These are phyloP conservation scores for Rhynchospora pubera DNA, from an alignment of 176 grass and related monocot species.

Conservation along the genomic window DNA sequence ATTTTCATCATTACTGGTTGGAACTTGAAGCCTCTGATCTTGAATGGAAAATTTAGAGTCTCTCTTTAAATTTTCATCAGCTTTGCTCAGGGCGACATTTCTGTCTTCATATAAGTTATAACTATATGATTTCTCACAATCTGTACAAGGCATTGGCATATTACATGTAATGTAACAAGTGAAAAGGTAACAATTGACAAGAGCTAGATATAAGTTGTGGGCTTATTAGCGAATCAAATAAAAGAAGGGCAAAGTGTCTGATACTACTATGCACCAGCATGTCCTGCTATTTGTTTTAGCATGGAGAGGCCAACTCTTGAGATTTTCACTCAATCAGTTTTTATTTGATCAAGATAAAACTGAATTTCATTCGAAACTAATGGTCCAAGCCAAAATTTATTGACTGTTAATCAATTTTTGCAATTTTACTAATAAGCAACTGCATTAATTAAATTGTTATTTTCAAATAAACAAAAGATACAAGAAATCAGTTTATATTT, in stretches of 20 bases:
- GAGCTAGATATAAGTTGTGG: not conserved
- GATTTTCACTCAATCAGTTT: not conserved
- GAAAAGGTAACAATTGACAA: not conserved
- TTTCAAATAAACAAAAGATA: not conserved
- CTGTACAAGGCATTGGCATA: not conserved
- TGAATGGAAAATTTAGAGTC: constrained; percentile 3
- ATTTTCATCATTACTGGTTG: not conserved
- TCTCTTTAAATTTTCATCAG: constrained; percentile 11
- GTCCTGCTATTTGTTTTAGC: not conserved
- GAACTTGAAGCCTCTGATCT: not conserved
- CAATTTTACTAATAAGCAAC: not conserved
- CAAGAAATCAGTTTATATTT: not conserved
- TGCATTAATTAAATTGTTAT: not conserved
- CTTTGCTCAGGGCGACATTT: not conserved
- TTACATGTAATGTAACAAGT: not conserved
- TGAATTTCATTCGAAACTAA: not conserved
- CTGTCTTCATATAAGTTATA: constrained; percentile 15
- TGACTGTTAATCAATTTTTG: not conserved
- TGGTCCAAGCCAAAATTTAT: not conserved
- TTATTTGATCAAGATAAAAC: not conserved
- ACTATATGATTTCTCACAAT: constrained; percentile 6
- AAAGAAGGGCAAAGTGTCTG: not conserved
- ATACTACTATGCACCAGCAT: not conserved
- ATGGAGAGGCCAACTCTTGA: not conserved
- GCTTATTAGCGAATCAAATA: not conserved